Percentiles rank a stretch among this genome's conserved stretches.
These are phyloP conservation scores for Peronospora destructor DNA, from an alignment of 352 stramenopile species.

Conservation along the genomic window DNA sequence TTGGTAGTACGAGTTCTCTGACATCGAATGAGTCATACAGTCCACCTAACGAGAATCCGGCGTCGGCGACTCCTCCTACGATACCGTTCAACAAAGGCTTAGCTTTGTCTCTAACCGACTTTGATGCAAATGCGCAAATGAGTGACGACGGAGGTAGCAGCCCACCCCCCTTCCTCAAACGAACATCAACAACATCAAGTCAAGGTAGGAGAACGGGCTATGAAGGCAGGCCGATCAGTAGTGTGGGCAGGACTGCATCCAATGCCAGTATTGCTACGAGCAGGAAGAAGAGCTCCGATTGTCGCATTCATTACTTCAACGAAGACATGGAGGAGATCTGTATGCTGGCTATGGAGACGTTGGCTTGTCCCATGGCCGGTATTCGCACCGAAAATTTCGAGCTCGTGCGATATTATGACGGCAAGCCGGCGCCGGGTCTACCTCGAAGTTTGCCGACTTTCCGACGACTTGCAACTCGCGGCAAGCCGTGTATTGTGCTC, in stretches of 20 bases:
- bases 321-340: constrained; percentile 87
- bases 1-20: constrained; percentile 43
- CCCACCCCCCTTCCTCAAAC: constrained; percentile 22
- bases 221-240: constrained; percentile 24
- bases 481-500: constrained; percentile 85
- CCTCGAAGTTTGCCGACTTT: constrained; percentile 80
- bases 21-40: constrained; percentile 47
- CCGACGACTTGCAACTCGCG: constrained; percentile 71
- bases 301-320: constrained; percentile 82
- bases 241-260: constrained; percentile 30
- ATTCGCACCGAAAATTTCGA: constrained; percentile 86
- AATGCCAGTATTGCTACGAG: constrained; percentile 29
- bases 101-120: constrained; percentile 42
- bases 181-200: constrained; percentile 18
- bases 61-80: constrained; percentile 17
- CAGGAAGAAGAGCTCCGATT: constrained; percentile 36
- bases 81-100: constrained; percentile 30
- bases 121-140: constrained; percentile 33
- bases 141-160: constrained; percentile 26
- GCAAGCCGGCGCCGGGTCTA: constrained; percentile 41
- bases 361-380: constrained; percentile 79
- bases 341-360: constrained; percentile 80
- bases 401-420: constrained; percentile 75
- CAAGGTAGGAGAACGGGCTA: constrained; percentile 27
- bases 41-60: constrained; percentile 30